Evolutionary conservation across 1,284 basidiomycete genomes (phyloP).

Genomic region (Neolentinus lepideus): DNA sequence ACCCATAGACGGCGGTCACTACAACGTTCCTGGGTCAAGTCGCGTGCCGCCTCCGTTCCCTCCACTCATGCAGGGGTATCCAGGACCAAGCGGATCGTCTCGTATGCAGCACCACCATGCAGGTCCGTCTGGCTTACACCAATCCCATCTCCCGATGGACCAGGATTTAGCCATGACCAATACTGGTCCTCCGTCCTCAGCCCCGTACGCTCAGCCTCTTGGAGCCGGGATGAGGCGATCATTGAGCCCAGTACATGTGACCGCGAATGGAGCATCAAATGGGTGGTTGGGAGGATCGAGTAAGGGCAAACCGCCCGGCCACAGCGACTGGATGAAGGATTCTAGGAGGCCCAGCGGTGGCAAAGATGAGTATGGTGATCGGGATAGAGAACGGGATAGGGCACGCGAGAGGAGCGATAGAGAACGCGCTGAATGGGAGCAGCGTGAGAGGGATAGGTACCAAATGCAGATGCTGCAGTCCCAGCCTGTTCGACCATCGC

Average conservation of each 20-base stretch:
- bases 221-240: slow-evolving; percentile 18
- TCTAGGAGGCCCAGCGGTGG: not conserved
- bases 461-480: slow-evolving; percentile 1
- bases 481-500: not conserved
- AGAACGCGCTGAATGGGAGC: not conserved
- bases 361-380: not conserved
- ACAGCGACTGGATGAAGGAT: slow-evolving; percentile 1
- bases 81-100: slow-evolving; percentile 10
- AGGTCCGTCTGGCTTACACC: slow-evolving; percentile 16
- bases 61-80: slow-evolving; percentile 15
- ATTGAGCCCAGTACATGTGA: slow-evolving; percentile 20
- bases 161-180: slow-evolving; percentile 17
- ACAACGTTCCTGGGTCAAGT: not conserved
- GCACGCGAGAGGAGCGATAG: not conserved
- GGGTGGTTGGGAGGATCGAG: slow-evolving; percentile 12
- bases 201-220: slow-evolving; percentile 11
- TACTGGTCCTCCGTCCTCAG: slow-evolving; percentile 9
- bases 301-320: not conserved
- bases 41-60: not conserved
- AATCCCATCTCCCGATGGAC: slow-evolving; percentile 18
- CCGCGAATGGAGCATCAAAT: slow-evolving; percentile 3
- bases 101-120: slow-evolving; percentile 21
- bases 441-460: not conserved
- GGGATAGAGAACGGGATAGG: slow-evolving; percentile 1
- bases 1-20: not conserved